Evolutionary conservation across 768 basidiomycete species (phyloP).

Genomic region (Tylopilus felleus): DNA sequence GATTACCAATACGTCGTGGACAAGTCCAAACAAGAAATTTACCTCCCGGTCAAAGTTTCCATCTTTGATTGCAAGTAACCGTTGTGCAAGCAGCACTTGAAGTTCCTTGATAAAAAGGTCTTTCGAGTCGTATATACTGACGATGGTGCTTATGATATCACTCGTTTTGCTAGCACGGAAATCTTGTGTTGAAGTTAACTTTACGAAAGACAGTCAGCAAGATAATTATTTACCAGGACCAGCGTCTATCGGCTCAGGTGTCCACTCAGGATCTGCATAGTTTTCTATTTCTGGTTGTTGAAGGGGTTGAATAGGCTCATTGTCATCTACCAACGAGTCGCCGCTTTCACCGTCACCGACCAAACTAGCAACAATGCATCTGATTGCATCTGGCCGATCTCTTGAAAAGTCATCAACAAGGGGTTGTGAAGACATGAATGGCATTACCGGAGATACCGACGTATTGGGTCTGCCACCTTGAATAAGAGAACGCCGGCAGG

Average conservation of each 20-base stretch:
- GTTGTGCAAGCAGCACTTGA: conserved; percentile 85
- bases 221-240: conserved; percentile 66
- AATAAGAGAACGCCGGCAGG: conserved; percentile 90
- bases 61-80: conserved; percentile 75
- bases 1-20: conserved; percentile 1
- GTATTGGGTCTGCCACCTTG: conserved; percentile 91
- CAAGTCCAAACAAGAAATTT: neutral
- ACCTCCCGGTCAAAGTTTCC: conserved; percentile 75
- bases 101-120: conserved; percentile 96
- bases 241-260: conserved; percentile 94
- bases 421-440: neutral
- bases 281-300: conserved; percentile 80
- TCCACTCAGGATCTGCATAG: conserved; percentile 89
- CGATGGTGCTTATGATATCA: conserved; percentile 93
- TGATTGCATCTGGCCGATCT: conserved; percentile 88
- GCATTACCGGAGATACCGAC: conserved; percentile 76
- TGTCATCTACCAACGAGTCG: conserved; percentile 81
- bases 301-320: conserved; percentile 72
- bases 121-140: conserved; percentile 96
- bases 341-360: conserved; percentile 82
- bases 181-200: conserved; percentile 44
- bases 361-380: conserved; percentile 86
- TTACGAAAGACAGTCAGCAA: neutral
- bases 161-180: conserved; percentile 89
- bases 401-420: conserved; percentile 36